Evolutionary conservation across 345 rosid species (phyloP), one percentile per base, ranked within the genome.

Genomic region (Dovyalis caffra): DNA sequence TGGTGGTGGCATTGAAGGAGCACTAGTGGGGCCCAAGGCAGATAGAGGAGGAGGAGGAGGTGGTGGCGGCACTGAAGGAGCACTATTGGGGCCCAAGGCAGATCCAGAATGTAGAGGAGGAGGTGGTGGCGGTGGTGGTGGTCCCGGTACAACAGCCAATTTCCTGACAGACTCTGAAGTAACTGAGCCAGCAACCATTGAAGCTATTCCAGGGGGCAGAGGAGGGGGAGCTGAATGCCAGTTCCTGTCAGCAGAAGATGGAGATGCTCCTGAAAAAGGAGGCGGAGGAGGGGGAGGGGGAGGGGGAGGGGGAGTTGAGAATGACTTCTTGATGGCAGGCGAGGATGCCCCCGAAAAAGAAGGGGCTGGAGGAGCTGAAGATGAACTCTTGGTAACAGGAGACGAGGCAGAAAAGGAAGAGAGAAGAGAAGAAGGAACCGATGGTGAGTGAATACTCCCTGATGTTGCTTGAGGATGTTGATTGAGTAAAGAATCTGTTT

Each of bases 71-170:
- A 65, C 72, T 67, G 63, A 74, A 72, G 83, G 45, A 64, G 34
- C 28, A 69, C 33, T 56, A 58, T 25, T 31, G 71, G 79, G 67
- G 31, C 74, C 74, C 53, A 82, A 61, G 60, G 23, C 63, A 53
- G 76, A 74, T 34, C 64, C 72, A 74, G 87, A 74, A 68, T 26
- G 80, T 74, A 85, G 38, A 20, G 87, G 82, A 76, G 90, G 85
- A 63, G 85, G 88, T 8, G 92, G 88, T 26, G 91, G 88, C 31
- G 86, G 82, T 8, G 91, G 88, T 69, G 88, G 86, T n/a, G 60
- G 28, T 9, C 60, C 2, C 26, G 80, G 71, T 21, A 63, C 16
- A 57, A 74, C 60, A 69, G 47, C 67, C 45, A 68, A 62, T 61
- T 74, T 70, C 76, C 66, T 82, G 20, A 58, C 43, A 71, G 69